Evolutionary conservation across 805 yeast genomes (phyloP).

Genomic region (Candida silvicultrix): DNA sequence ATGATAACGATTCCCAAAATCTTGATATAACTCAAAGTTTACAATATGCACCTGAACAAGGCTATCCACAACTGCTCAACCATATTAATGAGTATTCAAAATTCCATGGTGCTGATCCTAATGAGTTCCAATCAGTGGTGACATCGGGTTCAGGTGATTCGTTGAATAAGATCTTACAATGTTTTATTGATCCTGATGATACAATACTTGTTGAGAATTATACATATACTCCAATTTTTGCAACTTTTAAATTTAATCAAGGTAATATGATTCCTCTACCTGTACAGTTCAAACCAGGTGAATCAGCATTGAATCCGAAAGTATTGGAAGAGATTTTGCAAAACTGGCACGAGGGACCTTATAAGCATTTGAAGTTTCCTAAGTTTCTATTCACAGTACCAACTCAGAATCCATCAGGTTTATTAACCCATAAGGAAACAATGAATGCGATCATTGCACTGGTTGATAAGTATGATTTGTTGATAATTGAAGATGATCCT

Average conservation of each 20-base stretch:
- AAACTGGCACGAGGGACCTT: constrained; percentile 36
- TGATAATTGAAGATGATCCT: constrained; percentile 66
- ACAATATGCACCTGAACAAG: constrained; percentile 81
- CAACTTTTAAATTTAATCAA: constrained; percentile 37
- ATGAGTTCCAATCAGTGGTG: constrained; percentile 37
- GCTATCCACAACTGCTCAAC: constrained; percentile 58
- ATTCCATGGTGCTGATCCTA: constrained; percentile 36
- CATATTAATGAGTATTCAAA: constrained; percentile 48
- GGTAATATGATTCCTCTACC: constrained; percentile 42
- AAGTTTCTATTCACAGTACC: constrained; percentile 57
- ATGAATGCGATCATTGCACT: constrained; percentile 42
- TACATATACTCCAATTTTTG: constrained; percentile 55
- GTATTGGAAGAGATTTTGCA: constrained; percentile 42
- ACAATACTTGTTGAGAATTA: constrained; percentile 58
- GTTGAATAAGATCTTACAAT: constrained; percentile 40
- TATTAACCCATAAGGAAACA: constrained; percentile 42
- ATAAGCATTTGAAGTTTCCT: constrained; percentile 40
- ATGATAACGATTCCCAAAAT: constrained; percentile 19
- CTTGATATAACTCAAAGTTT: constrained; percentile 61
- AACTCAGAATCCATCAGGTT: constrained; percentile 63
- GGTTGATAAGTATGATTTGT: constrained; percentile 48
- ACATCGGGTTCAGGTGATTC: constrained; percentile 53
- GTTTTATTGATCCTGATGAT: constrained; percentile 46
- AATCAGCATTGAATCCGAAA: constrained; percentile 37
- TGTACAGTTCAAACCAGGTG: constrained; percentile 25